Conservation (phyloP, 768 basidiomycete species). For the Neoboletus subvelutipes region DNA sequence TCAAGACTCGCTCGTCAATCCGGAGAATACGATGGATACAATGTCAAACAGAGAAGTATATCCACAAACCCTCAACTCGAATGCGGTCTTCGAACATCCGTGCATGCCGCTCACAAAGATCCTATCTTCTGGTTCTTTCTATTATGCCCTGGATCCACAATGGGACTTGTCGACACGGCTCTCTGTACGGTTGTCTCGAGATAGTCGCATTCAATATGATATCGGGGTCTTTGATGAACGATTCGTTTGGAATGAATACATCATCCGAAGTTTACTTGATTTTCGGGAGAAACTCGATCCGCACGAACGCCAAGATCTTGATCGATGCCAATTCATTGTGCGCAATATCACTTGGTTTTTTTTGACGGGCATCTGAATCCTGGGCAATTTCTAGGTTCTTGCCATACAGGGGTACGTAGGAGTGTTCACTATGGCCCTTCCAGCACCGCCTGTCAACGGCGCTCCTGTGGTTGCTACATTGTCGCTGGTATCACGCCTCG, state of each 20-base stretch:
- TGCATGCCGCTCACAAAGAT: conserved; percentile 89
- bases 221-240: conserved; percentile 71
- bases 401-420: conserved; percentile 95
- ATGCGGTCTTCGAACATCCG: conserved; percentile 82
- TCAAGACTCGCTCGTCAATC: conserved; percentile 53
- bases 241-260: conserved; percentile 95
- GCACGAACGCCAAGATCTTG: conserved; percentile 69
- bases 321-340: conserved; percentile 83
- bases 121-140: conserved; percentile 89
- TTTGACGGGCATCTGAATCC: conserved; percentile 6
- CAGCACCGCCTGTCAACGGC: conserved; percentile 73
- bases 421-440: conserved; percentile 73
- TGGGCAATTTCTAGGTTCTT: conserved; percentile 53
- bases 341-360: conserved; percentile 31
- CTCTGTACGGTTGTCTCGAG: conserved; percentile 61
- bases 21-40: conserved; percentile 52
- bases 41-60: conserved; percentile 44
- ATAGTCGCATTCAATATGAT: conserved; percentile 45
- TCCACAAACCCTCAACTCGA: conserved; percentile 36
- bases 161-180: conserved; percentile 93
- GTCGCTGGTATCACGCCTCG: conserved; percentile 80
- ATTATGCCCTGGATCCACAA: conserved; percentile 76
- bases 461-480: conserved; percentile 71
- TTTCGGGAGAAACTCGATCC: conserved; percentile 79
- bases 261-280: conserved; percentile 82